These are phyloP conservation scores for Suhomyces chickasaworum DNA, from an alignment of 1,139 yeast genomes.

Conservation along the genomic window DNA sequence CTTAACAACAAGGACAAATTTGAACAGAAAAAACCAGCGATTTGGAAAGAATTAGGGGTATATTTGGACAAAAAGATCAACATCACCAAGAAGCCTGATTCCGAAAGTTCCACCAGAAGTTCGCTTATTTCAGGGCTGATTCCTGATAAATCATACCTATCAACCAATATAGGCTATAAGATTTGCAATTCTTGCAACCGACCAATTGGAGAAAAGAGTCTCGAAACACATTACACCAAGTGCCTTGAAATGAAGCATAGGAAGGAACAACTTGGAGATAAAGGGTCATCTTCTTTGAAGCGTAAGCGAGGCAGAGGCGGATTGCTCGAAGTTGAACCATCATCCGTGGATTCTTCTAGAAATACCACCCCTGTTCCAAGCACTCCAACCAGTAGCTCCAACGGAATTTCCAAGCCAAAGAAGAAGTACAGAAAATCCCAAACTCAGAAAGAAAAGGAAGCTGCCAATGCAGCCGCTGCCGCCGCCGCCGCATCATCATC, in stretches of 20 bases:
- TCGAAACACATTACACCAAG: slow-evolving; percentile 46
- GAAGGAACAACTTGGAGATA: slow-evolving; percentile 26
- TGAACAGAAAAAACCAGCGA: slow-evolving; percentile 22
- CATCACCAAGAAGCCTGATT: slow-evolving; percentile 24
- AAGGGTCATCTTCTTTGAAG: slow-evolving; percentile 23
- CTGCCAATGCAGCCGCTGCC: slow-evolving; percentile 51
- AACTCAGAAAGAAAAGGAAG: slow-evolving; percentile 49
- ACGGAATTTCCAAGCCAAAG: slow-evolving; percentile 33
- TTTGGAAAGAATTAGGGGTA: slow-evolving; percentile 67
- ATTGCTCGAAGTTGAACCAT: slow-evolving; percentile 37
- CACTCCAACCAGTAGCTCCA: slow-evolving; percentile 26
- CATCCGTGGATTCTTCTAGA: slow-evolving; percentile 47
- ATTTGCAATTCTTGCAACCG: slow-evolving; percentile 67
- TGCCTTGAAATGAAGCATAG: slow-evolving; percentile 54
- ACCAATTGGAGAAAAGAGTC: slow-evolving; percentile 56
- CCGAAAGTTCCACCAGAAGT: slow-evolving; percentile 20
- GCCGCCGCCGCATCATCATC: slow-evolving; percentile 48
- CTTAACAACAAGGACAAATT: slow-evolving; percentile 21
- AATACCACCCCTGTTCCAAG: slow-evolving; percentile 41
- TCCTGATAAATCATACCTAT: slow-evolving; percentile 41
- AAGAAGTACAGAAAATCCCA: slow-evolving; percentile 50
- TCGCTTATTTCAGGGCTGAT: slow-evolving; percentile 24
- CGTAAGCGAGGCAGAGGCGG: slow-evolving; percentile 36
- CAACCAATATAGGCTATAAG: slow-evolving; percentile 54
- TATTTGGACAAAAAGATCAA: slow-evolving; percentile 54